phyloP scores from a whole-genome alignment of 345 rosid genomes.

The Dimocarpus longan region DNA sequence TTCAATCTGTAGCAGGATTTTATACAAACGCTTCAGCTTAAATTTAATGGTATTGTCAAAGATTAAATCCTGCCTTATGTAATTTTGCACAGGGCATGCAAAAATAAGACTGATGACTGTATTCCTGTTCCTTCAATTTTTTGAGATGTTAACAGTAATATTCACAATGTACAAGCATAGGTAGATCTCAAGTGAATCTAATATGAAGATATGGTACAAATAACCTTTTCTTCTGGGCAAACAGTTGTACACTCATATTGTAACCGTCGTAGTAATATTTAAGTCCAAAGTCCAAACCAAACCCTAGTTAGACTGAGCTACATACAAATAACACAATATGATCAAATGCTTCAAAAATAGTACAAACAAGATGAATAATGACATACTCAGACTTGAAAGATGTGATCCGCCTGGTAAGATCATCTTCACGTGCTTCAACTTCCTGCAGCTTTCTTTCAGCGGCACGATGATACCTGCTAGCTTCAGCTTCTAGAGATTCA shows the following conservation, averaged over 20 bases:
- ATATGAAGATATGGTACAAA: background rate
- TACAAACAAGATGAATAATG: conserved; percentile 13
- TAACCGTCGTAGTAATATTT: background rate
- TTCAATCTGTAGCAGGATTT: background rate
- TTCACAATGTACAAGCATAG: background rate
- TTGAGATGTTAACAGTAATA: background rate
- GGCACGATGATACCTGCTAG: conserved; percentile 56
- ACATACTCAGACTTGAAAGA: conserved; percentile 84
- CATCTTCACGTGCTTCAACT: conserved; percentile 84
- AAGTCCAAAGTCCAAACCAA: conserved; percentile 1
- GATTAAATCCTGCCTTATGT: background rate
- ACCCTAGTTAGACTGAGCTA: background rate
- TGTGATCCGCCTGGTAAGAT: conserved; percentile 56
- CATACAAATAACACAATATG: background rate
- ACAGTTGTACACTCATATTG: background rate
- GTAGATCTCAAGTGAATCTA: background rate
- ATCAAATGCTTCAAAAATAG: background rate
- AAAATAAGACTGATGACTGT: background rate
- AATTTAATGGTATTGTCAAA: conserved; percentile 1
- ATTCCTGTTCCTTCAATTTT: background rate
- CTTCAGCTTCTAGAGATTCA: conserved; percentile 77
- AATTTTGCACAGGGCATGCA: background rate
- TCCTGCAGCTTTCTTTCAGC: conserved; percentile 93
- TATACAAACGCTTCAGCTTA: background rate
- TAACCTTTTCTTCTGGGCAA: background rate